Evolutionary conservation across 129 eudicot genomes (phyloP), one percentile per base, ranked within the genome.

Genomic region (Escallonia rubra): DNA sequence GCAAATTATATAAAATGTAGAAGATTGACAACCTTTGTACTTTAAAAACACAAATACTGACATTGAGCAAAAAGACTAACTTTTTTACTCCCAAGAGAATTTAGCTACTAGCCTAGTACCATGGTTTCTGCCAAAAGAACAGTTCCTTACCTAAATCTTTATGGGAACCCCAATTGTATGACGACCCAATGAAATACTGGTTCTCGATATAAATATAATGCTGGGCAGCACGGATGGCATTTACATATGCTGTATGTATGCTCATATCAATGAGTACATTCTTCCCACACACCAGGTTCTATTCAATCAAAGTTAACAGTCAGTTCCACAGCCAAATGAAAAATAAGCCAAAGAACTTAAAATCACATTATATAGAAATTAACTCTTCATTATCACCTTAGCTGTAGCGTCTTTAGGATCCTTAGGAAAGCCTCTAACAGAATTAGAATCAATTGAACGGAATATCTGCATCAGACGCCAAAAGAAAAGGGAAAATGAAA

Each of bases 201-300:
- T 90, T 90, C 71, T 90, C 97, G 8, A 90, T 90, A 73, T 90
- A 90, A 72, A 90, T 86, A 79, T 71, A 90, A 76, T 90, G 95
- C 68, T 90, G 97, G 13, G 97, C 97, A 68, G 97, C 72, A 57
- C 95, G 95, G 34, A 90, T 90, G 43, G 97, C 95, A 73, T 87
- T 87, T 65, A 90, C 80, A 45, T 90, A 90, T 61, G 97, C 97
- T 10, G 91, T 75, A 76, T 90, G 97, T 81, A 90, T 90, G 84
- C 97, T 90, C 97, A 90, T 86, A 63, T 90, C 97, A 43, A 90
- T 87, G 13, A 90, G 86, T 57, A 86, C 83, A 51, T 90, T 90
- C 82, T 90, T 90, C 56, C 97, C 97, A 48, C 97, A 90, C 8
- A 81, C 81, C 85, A 90, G 64, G 83, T 90, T 90, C 97, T 90